phyloP scores from a whole-genome alignment of 164 flowering plant species.

The Vitis vinifera region DNA sequence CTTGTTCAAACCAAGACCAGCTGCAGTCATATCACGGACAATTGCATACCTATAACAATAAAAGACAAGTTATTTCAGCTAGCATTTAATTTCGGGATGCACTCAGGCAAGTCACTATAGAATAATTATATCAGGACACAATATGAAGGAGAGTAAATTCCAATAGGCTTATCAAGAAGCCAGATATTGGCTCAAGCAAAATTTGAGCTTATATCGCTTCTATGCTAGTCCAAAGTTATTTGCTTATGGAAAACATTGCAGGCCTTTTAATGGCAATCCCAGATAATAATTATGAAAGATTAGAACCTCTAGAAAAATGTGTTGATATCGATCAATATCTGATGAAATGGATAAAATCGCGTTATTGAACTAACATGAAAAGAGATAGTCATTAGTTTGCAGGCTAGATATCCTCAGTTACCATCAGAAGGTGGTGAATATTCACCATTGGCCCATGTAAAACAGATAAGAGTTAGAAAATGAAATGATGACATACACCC shows the following conservation, averaged over 20 bases:
- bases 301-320: no score
- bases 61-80: neutral
- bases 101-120: neutral
- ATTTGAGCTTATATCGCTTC: neutral
- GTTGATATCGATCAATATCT: no score
- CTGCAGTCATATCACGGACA: conserved; percentile 98
- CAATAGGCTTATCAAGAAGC: neutral
- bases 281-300: no score
- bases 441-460: neutral
- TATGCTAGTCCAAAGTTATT: no score
- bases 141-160: neutral
- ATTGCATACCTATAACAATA: conserved; percentile 66
- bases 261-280: no score
- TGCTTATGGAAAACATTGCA: no score
- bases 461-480: neutral
- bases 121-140: neutral
- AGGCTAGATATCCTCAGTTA: no score
- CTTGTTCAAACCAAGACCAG: conserved; percentile 93
- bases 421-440: no score
- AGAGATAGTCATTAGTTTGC: no score
- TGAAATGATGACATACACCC: conserved; percentile 63
- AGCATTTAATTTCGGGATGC: neutral
- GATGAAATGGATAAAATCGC: no score
- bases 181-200: neutral
- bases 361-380: no score